Evolutionary conservation across 371 early-diverging fungal species (phyloP).

Genomic region (Haplosporangium sp.): DNA sequence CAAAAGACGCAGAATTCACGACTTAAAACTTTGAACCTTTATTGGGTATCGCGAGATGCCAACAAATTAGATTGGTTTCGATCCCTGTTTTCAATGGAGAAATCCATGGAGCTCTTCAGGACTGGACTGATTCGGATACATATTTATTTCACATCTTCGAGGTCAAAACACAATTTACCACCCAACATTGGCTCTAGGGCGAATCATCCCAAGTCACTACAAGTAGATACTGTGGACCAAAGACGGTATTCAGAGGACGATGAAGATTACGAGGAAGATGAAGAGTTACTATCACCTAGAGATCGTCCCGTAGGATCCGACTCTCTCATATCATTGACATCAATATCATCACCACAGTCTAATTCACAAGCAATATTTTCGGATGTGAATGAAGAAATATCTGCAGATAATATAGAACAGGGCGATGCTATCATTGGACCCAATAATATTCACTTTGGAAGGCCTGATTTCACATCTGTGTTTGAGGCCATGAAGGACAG

Average conservation of each 20-base stretch:
- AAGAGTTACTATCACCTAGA: slow-evolving; percentile 42
- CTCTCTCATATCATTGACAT: slow-evolving; percentile 31
- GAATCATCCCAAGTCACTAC: neutral
- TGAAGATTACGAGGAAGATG: slow-evolving; percentile 40
- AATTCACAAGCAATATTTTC: neutral
- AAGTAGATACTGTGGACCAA: neutral
- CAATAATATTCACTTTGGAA: slow-evolving; percentile 65
- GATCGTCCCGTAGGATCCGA: slow-evolving; percentile 19
- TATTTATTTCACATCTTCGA: slow-evolving; percentile 45
- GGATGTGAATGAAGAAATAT: slow-evolving; percentile 34
- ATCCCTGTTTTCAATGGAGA: slow-evolving; percentile 54
- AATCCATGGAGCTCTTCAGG: slow-evolving; percentile 52
- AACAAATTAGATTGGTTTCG: slow-evolving; percentile 55
- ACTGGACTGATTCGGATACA: slow-evolving; percentile 56
- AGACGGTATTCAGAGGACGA: slow-evolving; percentile 48
- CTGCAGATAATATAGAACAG: slow-evolving; percentile 59
- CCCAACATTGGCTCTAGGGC: slow-evolving; percentile 7
- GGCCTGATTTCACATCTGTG: slow-evolving; percentile 63
- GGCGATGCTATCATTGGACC: slow-evolving; percentile 67
- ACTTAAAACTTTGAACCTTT: slow-evolving; percentile 45
- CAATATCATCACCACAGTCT: slow-evolving; percentile 21
- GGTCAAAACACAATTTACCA: neutral
- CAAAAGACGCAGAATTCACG: slow-evolving; percentile 53
- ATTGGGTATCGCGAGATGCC: slow-evolving; percentile 53
- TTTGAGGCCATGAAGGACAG: slow-evolving; percentile 58